A percentile compares a stretch with the other conserved stretches of the same genome.
Conservation (phyloP, 306 rosid species). For the Prunus mume region DNA sequence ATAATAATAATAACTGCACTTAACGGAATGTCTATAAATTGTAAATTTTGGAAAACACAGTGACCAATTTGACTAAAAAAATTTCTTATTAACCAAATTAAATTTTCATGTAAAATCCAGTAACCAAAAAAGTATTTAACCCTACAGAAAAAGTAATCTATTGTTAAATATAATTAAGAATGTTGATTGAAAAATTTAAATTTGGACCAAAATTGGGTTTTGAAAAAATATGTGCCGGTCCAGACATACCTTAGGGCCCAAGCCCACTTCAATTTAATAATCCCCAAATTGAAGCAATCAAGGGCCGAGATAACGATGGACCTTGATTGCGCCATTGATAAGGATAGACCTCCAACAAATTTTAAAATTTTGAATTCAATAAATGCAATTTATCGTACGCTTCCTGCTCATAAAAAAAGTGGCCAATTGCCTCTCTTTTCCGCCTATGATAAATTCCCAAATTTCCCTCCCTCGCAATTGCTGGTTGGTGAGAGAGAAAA, state of each 20-base stretch:
- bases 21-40: too few relatives aligned
- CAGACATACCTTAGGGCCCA: neutral
- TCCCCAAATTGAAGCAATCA: neutral
- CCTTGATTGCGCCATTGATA: neutral
- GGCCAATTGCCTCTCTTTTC: constrained; percentile 14
- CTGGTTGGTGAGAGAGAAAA: constrained; percentile 29
- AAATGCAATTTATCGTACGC: neutral
- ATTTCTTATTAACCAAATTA: too few relatives aligned
- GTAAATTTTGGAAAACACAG: too few relatives aligned
- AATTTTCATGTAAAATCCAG: too few relatives aligned
- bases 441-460: constrained; percentile 22
- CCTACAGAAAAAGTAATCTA: too few relatives aligned
- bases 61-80: too few relatives aligned
- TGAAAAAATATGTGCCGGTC: neutral
- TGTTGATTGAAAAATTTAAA: neutral
- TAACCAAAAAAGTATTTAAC: too few relatives aligned
- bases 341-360: neutral
- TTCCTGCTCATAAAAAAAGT: constrained; percentile 1
- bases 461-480: constrained; percentile 60
- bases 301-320: neutral
- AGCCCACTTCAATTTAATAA: neutral
- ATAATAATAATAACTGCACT: too few relatives aligned
- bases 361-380: neutral
- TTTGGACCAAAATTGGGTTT: neutral
- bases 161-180: too few relatives aligned